Conservation (phyloP, 805 yeast genomes). For the Saturnispora halmiae region DNA sequence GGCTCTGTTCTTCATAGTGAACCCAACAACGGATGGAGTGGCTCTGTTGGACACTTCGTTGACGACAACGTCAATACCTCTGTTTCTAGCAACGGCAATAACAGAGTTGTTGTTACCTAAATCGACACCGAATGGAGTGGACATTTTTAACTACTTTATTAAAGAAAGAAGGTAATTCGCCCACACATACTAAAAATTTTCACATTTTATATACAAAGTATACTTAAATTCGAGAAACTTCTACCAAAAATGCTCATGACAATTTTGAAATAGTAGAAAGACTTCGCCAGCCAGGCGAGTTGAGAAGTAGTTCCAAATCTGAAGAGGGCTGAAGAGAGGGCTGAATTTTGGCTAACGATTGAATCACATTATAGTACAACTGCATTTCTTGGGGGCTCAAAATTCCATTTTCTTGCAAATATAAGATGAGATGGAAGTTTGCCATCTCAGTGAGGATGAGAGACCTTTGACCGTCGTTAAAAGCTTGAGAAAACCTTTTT, state of each 20-base stretch:
- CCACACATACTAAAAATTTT: not conserved
- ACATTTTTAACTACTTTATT: constrained; percentile 39
- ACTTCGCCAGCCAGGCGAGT: not conserved
- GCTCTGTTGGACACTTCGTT: constrained; percentile 97
- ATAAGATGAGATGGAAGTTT: constrained; percentile 73
- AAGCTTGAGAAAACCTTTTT: constrained; percentile 32
- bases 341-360: no score
- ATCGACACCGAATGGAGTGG: constrained; percentile 95
- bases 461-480: constrained; percentile 6
- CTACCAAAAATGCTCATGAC: not conserved
- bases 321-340: no score
- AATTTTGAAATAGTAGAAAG: not conserved
- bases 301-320: not conserved
- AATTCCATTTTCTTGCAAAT: constrained; percentile 28
- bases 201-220: constrained; percentile 1
- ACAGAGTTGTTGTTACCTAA: constrained; percentile 93
- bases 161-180: not conserved
- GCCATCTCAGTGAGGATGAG: constrained; percentile 25
- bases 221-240: constrained; percentile 2
- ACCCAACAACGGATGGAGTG: constrained; percentile 85
- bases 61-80: constrained; percentile 97
- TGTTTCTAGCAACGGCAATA: constrained; percentile 92
- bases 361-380: not conserved
- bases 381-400: not conserved
- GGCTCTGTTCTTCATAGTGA: constrained; percentile 79